A percentile compares a stretch with the other conserved stretches of the same genome.
Evolutionary conservation across 192 early-diverging fungal species (phyloP).

Genomic region (Paraglomus brasilianum): DNA sequence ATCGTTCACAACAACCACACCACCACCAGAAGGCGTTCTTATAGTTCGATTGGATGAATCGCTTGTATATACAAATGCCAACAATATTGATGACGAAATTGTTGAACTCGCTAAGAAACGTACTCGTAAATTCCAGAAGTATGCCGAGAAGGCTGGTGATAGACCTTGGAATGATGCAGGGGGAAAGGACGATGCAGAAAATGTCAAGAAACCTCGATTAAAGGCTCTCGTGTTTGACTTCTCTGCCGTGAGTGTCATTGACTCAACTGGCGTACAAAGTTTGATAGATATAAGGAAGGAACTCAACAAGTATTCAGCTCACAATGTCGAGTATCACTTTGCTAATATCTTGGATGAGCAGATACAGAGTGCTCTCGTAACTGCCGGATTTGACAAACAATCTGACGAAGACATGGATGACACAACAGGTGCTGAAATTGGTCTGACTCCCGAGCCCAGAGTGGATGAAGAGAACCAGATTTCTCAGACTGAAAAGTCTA

Average conservation of each 20-base stretch:
- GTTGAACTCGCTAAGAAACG: constrained; percentile 43
- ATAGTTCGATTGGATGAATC: constrained; percentile 68
- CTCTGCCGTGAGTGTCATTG: constrained; percentile 71
- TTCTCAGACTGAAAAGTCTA: neutral
- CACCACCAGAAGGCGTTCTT: constrained; percentile 61
- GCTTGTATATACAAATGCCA: constrained; percentile 69
- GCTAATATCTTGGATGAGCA: constrained; percentile 27
- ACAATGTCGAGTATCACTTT: constrained; percentile 44
- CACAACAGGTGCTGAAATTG: neutral
- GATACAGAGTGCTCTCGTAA: constrained; percentile 5
- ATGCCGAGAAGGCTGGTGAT: constrained; percentile 45
- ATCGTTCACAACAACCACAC: neutral
- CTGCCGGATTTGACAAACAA: neutral
- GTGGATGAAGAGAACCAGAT: neutral
- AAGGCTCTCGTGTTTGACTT: constrained; percentile 82
- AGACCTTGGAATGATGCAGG: constrained; percentile 57
- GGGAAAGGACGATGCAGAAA: constrained; percentile 36
- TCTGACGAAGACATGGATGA: neutral
- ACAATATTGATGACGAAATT: constrained; percentile 54
- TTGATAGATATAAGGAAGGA: constrained; percentile 58
- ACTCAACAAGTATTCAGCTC: constrained; percentile 40
- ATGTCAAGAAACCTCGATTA: constrained; percentile 46
- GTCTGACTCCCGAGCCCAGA: no score
- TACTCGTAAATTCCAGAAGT: constrained; percentile 40
- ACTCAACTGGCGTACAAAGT: constrained; percentile 76